Percentiles rank a stretch among this genome's conserved stretches.
phyloP scores from a whole-genome alignment of 768 basidiomycete species.

The Collybiopsis luxurians region DNA sequence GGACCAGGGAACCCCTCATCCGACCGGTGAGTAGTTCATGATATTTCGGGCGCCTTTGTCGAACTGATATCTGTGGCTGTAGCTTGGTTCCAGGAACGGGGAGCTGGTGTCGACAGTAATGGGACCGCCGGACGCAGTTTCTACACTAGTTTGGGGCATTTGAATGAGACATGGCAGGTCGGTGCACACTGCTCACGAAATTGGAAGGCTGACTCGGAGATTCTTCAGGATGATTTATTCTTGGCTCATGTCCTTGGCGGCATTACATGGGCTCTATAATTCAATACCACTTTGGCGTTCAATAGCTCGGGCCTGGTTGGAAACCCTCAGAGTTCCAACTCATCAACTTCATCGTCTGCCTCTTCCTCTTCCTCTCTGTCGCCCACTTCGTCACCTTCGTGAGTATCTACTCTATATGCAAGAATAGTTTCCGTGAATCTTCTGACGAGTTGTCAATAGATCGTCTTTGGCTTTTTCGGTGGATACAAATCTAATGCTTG shows the following conservation, averaged over 20 bases:
- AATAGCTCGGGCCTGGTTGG: slow-evolving; percentile 63
- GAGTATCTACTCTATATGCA: too few relatives aligned
- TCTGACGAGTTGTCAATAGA: too few relatives aligned
- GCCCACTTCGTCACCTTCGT: neutral
- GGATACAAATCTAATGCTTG: too few relatives aligned
- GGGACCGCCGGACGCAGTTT: slow-evolving; percentile 69
- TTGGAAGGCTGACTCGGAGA: neutral
- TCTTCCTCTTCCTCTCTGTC: neutral
- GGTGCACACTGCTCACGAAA: slow-evolving; percentile 14
- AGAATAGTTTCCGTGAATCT: too few relatives aligned
- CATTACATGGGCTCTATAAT: slow-evolving; percentile 68
- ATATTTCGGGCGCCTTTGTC: too few relatives aligned
- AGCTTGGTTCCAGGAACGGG: slow-evolving; percentile 86
- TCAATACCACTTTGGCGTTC: slow-evolving; percentile 69
- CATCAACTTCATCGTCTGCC: neutral
- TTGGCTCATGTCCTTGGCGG: slow-evolving; percentile 73
- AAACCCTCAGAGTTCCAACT: slow-evolving; percentile 21
- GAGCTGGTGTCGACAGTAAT: slow-evolving; percentile 56
- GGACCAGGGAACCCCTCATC: slow-evolving; percentile 74
- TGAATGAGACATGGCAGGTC: slow-evolving; percentile 76
- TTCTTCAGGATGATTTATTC: slow-evolving; percentile 60
- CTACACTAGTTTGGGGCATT: slow-evolving; percentile 81
- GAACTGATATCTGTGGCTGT: too few relatives aligned
- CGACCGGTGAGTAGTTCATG: slow-evolving; percentile 51
- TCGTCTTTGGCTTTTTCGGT: too few relatives aligned